Base-by-base conservation (phyloP, 2,329 filamentous ascomycete genomes). In the Emmonsia crescens region DNA sequence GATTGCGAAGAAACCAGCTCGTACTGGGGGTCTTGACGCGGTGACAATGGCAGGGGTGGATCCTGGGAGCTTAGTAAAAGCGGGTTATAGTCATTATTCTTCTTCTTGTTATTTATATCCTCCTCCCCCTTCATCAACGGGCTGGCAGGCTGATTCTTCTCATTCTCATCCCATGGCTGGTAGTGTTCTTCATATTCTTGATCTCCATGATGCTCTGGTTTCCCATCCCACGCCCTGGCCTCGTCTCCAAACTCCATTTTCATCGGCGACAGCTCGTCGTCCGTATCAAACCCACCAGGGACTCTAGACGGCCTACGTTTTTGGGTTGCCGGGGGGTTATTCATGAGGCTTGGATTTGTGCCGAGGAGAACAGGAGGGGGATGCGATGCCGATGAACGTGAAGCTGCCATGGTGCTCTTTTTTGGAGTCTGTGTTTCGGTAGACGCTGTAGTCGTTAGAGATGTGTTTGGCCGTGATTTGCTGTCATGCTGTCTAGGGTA, bases 241-340 rank as follows among this genome's bases (percentile, higher is more conserved):
- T 57, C 55, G 16, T 57, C 55, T 4, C 16, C 55, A 57, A 57
- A 57, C 36, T 57, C 55, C 55, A 57, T 44, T 31, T 57, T 57
- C 55, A 57, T 57, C 38, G 55, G 55, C 2, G 55, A 57, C 14
- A 57, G 55, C 38, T 57, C 55, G 14, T 57, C 55, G 55, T 57
- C 55, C 3, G 55, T 57, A 31, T 57, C 55, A 44, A 57, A 57
- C 14, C 55, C 55, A 10, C 55, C 55, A 16, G 55, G 55, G 5
- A 57, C 38, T n/a, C 55, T 57, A 38, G 55, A 46, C 24, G 38
- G n/a, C 55, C 55, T 44, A 24, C 24, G 55, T 57, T 19, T 57
- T 21, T 57, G 55, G 14, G 24, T 21, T 29, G 21, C 38, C 24
- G 38, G 24, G 14, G 55, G 55, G 19, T 33, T 36, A 31, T 36